Percentiles rank a stretch among this genome's conserved stretches.
Conservation (phyloP, 192 early-diverging fungal species). For the Podochytrium sp. region DNA sequence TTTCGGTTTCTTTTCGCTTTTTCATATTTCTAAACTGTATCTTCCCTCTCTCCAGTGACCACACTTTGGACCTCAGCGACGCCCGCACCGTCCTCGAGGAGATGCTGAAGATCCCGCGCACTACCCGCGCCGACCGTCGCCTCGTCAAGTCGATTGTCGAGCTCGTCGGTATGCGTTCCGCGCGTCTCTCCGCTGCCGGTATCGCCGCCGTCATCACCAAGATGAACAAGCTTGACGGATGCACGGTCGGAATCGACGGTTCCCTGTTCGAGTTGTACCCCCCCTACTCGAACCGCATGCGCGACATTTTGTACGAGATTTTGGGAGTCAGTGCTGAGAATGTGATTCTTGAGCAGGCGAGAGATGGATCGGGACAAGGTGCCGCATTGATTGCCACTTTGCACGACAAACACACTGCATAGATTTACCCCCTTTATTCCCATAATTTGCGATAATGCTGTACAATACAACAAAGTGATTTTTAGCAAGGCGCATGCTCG, state of each 20-base stretch:
- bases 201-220: conserved; percentile 71
- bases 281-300: conserved; percentile 78
- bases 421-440: no score
- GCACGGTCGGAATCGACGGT: conserved; percentile 88
- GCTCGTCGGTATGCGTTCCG: conserved; percentile 82
- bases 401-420: no score
- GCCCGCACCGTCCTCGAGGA: conserved; percentile 64
- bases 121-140: conserved; percentile 67
- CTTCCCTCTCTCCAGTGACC: conserved; percentile 48
- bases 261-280: conserved; percentile 91
- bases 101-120: conserved; percentile 64
- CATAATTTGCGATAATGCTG: no score
- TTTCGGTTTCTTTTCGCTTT: background rate
- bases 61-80: conserved; percentile 62
- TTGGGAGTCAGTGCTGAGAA: conserved; percentile 62
- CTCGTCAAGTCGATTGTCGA: conserved; percentile 74
- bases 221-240: conserved; percentile 54
- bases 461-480: no score
- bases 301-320: conserved; percentile 72
- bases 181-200: conserved; percentile 70
- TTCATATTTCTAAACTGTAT: no score
- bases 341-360: conserved; percentile 72
- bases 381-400: conserved; percentile 58
- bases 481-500: no score
- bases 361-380: conserved; percentile 78